A percentile compares a stretch with the other conserved stretches of the same genome.
Evolutionary conservation across 1,284 basidiomycete genomes (phyloP).

Genomic region (Cutaneotrichosporon sp.): DNA sequence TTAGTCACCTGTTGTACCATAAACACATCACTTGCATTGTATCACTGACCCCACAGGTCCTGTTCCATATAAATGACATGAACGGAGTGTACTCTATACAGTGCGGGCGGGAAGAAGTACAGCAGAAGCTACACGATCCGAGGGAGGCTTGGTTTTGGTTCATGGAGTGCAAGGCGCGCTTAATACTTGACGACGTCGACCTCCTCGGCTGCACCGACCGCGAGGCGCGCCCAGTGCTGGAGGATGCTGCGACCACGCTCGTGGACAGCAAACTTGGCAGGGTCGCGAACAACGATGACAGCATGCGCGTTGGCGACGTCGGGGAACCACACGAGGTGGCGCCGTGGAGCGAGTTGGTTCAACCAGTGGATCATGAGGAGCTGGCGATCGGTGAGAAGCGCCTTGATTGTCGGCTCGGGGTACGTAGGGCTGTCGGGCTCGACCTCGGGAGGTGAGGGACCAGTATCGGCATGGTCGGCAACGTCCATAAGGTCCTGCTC

Average conservation of each 20-base stretch:
- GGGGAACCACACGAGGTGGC: conserved; percentile 47
- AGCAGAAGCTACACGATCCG: background rate
- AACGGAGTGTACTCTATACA: background rate
- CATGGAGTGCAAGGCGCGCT: background rate
- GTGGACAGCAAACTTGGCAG: conserved; percentile 38
- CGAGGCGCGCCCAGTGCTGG: conserved; percentile 38
- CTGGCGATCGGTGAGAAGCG: conserved; percentile 39
- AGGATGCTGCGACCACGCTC: conserved; percentile 43
- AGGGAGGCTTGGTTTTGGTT: background rate
- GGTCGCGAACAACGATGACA: conserved; percentile 45
- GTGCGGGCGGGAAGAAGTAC: background rate
- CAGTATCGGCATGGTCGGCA: conserved; percentile 19
- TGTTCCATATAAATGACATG: conserved; percentile 5
- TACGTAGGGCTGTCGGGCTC: conserved; percentile 1
- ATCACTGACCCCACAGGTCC: background rate
- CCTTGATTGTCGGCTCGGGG: conserved; percentile 20
- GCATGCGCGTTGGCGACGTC: conserved; percentile 46
- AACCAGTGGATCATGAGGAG: conserved; percentile 44
- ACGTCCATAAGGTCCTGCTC: conserved; percentile 41
- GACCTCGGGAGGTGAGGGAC: conserved; percentile 5
- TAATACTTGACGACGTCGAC: background rate
- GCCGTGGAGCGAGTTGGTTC: conserved; percentile 36
- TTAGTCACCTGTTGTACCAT: background rate
- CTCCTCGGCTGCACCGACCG: conserved; percentile 13
- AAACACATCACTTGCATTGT: conserved; percentile 3